phyloP scores from a whole-genome alignment of 306 rosid species.

The Prunus padus region DNA sequence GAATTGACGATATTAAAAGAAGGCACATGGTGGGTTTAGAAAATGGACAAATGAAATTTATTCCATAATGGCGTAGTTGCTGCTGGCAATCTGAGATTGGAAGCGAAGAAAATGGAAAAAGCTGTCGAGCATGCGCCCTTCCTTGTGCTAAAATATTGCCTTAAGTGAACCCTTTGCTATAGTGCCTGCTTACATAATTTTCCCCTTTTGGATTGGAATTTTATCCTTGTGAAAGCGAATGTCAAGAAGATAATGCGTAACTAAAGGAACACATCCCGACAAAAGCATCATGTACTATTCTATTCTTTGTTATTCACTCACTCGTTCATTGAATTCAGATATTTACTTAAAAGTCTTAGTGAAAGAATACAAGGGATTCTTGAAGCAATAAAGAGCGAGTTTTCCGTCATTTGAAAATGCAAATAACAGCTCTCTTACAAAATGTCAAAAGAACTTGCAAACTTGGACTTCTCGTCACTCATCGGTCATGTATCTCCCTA shows the following conservation, averaged over 20 bases:
- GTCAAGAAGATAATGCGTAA: no score
- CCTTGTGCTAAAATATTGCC: not conserved
- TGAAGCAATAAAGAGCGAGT: no score
- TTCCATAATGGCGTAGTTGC: not conserved
- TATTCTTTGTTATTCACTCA: no score
- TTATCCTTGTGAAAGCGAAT: not conserved
- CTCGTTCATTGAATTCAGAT: no score
- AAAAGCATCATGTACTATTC: not conserved
- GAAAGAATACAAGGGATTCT: no score
- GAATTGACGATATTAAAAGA: not conserved
- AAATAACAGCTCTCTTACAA: no score
- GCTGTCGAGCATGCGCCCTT: constrained; percentile 3
- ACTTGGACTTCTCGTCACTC: not conserved
- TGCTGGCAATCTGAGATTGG: constrained; percentile 20
- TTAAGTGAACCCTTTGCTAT: not conserved
- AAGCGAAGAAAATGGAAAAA: constrained; percentile 23
- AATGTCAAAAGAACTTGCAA: not conserved
- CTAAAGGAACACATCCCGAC: not conserved
- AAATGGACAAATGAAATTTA: not conserved
- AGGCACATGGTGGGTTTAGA: not conserved
- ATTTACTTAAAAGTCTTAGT: no score
- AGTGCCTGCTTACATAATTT: not conserved
- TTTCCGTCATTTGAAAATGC: no score
- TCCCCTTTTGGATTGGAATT: not conserved
- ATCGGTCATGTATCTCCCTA: not conserved